These are phyloP conservation scores for Lichtheimia hyalospora DNA, from an alignment of 371 early-diverging fungal species.

Conservation along the genomic window DNA sequence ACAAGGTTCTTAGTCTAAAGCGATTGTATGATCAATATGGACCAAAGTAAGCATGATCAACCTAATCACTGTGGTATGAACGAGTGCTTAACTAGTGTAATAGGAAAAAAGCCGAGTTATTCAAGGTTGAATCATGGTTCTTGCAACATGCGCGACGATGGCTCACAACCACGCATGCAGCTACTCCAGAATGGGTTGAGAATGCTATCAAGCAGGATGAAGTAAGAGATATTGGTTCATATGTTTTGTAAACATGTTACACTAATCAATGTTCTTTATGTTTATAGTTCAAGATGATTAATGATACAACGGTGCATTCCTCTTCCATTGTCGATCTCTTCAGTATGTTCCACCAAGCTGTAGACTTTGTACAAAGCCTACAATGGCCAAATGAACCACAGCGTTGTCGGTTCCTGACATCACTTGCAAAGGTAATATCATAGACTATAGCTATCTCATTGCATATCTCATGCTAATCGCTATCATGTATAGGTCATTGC, in stretches of 20 bases:
- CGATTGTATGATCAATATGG: slow-evolving; percentile 51
- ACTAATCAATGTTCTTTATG: slow-evolving; percentile 7
- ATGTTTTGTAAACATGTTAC: neutral
- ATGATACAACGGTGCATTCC: slow-evolving; percentile 69
- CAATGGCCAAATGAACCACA: slow-evolving; percentile 78
- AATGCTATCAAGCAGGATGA: slow-evolving; percentile 65
- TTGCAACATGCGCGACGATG: slow-evolving; percentile 60
- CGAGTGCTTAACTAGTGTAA: neutral
- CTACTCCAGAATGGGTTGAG: slow-evolving; percentile 62
- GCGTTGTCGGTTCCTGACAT: slow-evolving; percentile 68
- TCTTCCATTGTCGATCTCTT: slow-evolving; percentile 82
- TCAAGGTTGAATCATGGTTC: slow-evolving; percentile 70
- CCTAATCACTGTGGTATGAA: too few relatives aligned
- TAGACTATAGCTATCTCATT: slow-evolving; percentile 35
- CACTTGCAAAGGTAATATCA: slow-evolving; percentile 60
- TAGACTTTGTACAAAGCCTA: slow-evolving; percentile 67
- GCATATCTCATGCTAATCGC: slow-evolving; percentile 36
- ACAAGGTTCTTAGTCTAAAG: slow-evolving; percentile 50
- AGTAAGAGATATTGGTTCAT: slow-evolving; percentile 29
- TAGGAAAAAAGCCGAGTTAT: slow-evolving; percentile 47
- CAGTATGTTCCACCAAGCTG: slow-evolving; percentile 74
- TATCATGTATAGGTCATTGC: slow-evolving; percentile 40
- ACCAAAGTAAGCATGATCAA: slow-evolving; percentile 29
- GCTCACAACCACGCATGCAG: slow-evolving; percentile 53
- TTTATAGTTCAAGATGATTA: slow-evolving; percentile 56